Evolutionary conservation across 2,329 filamentous ascomycete species (phyloP), one percentile per base, ranked within the genome.

Genomic region (Aciculosporium take): DNA sequence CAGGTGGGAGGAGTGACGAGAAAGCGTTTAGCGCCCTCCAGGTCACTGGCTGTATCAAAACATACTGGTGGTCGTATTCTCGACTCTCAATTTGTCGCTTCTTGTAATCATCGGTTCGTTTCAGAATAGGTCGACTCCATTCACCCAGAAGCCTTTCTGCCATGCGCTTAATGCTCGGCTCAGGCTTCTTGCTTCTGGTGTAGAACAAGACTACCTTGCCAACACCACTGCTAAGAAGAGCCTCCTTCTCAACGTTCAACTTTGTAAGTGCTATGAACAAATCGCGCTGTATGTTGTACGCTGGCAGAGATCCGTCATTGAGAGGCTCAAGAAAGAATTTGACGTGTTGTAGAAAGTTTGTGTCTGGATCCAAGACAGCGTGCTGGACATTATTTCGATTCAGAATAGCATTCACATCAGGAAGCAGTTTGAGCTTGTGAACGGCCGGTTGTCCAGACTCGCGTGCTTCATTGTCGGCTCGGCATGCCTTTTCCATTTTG

Each of bases 171-270:
- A 98, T 95, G 46, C 72, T 74, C 4, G 81, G 69, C 62, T 96
- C 85, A 1, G 88, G 83, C 50, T 85, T 81, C 66, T 88, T 93
- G 68, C 84, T 94, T 63, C 88, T 88, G 39, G 88, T 95, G 65
- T 98, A 98, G 66, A 95, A 98, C 47, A 94, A 76, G 40, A 95
- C 82, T 37, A 98, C 86, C 60, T 95, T 95, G 56, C 91, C 91
- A 49, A 98, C 91, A 17, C 89, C 88, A 52, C 85, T 94, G 49
- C 87, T 88, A 18, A 93, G 72, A 12, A 98, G 72, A 2, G 82
- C 75, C 53, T 96, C 91, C 57, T 95, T 95, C 57, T 87, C 84
- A 49, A 96, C 86, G 5, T 86, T 87, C 5, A 96, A 72, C 53
- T 78, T 80, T 15, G 73, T 74, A 29, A 98, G 70, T 20, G 85